Conservation (phyloP, 2,329 filamentous ascomycete genomes). For the Diaporthe caulivora region DNA sequence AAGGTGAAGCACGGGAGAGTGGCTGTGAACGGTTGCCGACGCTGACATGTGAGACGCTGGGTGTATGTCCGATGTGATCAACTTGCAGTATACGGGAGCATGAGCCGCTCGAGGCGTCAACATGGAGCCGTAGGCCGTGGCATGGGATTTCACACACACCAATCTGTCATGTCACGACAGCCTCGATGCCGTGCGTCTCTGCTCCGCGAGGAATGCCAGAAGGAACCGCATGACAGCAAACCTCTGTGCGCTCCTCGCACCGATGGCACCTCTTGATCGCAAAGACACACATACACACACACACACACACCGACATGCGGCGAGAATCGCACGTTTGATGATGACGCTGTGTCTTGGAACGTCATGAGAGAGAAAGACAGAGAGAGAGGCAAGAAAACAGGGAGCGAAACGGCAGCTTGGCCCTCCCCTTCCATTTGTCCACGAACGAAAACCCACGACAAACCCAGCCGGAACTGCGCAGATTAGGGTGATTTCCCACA, state of each 20-base stretch:
- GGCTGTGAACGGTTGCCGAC: background rate
- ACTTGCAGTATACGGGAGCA: background rate
- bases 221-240: background rate
- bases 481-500: conserved; percentile 14
- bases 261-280: no score
- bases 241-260: no score
- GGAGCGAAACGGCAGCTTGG: background rate
- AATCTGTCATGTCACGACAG: background rate
- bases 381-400: background rate
- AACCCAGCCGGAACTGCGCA: conserved; percentile 29
- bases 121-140: background rate
- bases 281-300: background rate
- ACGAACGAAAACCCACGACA: conserved; percentile 12
- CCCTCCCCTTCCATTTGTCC: conserved; percentile 25
- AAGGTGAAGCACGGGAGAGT: background rate
- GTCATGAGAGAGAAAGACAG: background rate
- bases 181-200: background rate
- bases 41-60: conserved; percentile 2
- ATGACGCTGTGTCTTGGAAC: conserved; percentile 12
- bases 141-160: background rate
- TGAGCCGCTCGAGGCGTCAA: background rate
- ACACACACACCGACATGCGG: background rate
- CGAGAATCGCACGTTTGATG: conserved; percentile 8
- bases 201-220: background rate
- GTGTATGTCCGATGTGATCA: background rate